Evolutionary conservation across 1,284 basidiomycete species (phyloP).

Genomic region (Sporisorium exsertum): DNA sequence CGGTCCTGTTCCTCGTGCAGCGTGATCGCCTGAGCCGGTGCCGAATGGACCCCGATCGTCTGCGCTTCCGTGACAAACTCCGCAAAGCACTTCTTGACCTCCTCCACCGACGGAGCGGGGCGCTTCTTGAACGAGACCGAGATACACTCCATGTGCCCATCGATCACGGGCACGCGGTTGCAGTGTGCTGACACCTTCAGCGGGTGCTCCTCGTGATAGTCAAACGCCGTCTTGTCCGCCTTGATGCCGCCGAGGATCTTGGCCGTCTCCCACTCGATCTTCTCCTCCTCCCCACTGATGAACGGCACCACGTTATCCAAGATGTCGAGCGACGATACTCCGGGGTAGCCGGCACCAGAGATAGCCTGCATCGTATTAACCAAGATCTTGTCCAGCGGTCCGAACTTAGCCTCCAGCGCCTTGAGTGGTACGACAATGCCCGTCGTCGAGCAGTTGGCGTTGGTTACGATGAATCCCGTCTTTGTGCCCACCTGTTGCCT

Average conservation of each 20-base stretch:
- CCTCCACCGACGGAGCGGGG: constrained; percentile 86
- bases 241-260: constrained; percentile 85
- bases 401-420: constrained; percentile 91
- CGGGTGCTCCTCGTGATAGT: constrained; percentile 83
- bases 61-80: constrained; percentile 84
- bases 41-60: constrained; percentile 83
- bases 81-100: constrained; percentile 84
- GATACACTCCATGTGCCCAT: constrained; percentile 89
- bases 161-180: constrained; percentile 91
- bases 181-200: constrained; percentile 89
- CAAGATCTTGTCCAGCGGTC: constrained; percentile 88
- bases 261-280: constrained; percentile 97
- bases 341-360: constrained; percentile 96
- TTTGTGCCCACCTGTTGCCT: constrained; percentile 72
- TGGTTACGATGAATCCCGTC: constrained; percentile 95
- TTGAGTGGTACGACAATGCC: constrained; percentile 91
- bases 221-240: constrained; percentile 74
- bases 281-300: constrained; percentile 87
- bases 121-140: constrained; percentile 84
- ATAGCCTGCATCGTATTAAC: constrained; percentile 98
- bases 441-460: constrained; percentile 98
- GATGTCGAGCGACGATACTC: constrained; percentile 89
- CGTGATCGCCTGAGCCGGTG: constrained; percentile 86
- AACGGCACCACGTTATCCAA: constrained; percentile 96
- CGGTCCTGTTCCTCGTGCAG: constrained; percentile 93